Base-by-base conservation (phyloP, 306 rosid species). In the Cucumis cinereus region DNA sequence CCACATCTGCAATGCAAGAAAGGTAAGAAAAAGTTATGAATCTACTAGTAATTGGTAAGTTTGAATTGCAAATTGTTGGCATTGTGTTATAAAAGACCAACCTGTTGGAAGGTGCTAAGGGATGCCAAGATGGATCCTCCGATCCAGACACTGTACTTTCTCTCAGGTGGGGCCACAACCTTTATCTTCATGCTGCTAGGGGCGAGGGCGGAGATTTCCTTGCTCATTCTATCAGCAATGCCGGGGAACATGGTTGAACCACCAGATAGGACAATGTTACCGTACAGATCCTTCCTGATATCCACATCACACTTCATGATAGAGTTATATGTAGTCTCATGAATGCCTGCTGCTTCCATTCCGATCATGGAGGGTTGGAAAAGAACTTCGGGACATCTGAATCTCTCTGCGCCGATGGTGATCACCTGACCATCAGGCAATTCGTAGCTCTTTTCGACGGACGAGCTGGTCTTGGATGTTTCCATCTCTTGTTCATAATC, bases 21-120 rank as follows among this genome's bases (percentile, higher is more conserved):
- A 33, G 63, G 9, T 45, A 19, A 66, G 20, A 40, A 5, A 5
- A 11, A 20, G 0, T 62, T 62, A n/a, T 14, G 15, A 14, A 40
- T 61, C 10, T 61, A 33, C 33, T 5, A 7, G 74, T 45, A 24
- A 47, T 47, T 24, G 40, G 23, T 13, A 70, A 57, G 23, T 50
- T n/a, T 23, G 50, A 53, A 77, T 72, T 81, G 67, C 7, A 41
- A 66, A 47, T 52, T 45, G 57, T 54, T 35, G 43, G 36, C 67
- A 17, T 76, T 40, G 35, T 38, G 67, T 36, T 35, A 56, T 30
- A 38, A 77, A 50, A 47, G 3, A 76, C 82, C 68, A 75, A 94
- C 98, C 98, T 94, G 98, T 88, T 94, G 98, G 93, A 94, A 94
- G 84, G 98, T 94, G 92, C 98, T 94, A 13, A 94, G 96, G 19